A percentile compares a stretch with the other conserved stretches of the same genome.
Conservation (phyloP, 176 grass and related monocot genomes). For the Elaeis guineensis region DNA sequence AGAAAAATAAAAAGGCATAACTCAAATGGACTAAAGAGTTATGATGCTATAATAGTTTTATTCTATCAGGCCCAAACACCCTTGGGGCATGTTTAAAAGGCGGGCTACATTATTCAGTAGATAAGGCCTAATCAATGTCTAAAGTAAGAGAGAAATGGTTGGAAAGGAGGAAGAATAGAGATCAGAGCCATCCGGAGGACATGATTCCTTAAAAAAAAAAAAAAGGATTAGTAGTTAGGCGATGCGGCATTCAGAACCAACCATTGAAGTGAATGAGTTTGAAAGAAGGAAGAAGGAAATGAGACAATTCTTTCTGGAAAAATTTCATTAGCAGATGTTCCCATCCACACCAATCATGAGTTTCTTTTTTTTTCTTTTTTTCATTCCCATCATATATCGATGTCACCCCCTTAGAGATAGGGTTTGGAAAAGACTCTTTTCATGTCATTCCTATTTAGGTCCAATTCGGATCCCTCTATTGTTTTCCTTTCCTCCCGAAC, state of each 20-base stretch:
- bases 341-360: background rate
- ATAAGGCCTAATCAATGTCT: too few species aligned
- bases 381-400: background rate
- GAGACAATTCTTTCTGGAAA: background rate
- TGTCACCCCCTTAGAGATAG: background rate
- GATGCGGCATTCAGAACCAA: background rate
- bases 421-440: background rate
- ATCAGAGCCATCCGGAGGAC: too few species aligned
- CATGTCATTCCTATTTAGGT: background rate
- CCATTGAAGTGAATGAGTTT: background rate
- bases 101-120: too few species aligned
- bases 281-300: background rate
- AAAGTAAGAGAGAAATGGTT: too few species aligned
- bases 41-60: too few species aligned
- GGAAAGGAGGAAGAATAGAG: too few species aligned
- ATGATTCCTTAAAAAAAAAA: too few species aligned
- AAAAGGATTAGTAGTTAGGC: background rate
- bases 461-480: background rate
- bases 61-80: too few species aligned
- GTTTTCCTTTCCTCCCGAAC: background rate
- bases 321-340: too few species aligned
- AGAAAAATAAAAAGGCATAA: too few species aligned
- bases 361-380: background rate
- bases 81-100: too few species aligned
- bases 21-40: too few species aligned